phyloP scores from a whole-genome alignment of 1,284 basidiomycete genomes.

The Sporisorium iseilematis-ciliati region DNA sequence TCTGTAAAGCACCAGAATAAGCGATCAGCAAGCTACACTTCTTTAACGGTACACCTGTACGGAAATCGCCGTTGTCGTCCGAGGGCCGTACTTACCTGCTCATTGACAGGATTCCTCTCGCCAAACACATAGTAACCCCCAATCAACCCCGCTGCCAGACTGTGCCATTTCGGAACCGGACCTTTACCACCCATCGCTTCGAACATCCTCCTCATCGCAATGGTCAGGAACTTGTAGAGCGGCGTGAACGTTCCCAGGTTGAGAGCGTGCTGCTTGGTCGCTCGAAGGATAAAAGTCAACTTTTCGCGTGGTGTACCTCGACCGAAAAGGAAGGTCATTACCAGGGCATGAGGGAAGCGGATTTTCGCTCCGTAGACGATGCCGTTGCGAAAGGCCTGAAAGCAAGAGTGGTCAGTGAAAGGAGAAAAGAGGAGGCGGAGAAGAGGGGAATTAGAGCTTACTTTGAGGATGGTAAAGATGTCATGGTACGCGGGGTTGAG shows the following conservation, averaged over 20 bases:
- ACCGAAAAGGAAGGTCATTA: conserved; percentile 94
- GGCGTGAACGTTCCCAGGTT: conserved; percentile 94
- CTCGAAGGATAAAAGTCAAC: conserved; percentile 79
- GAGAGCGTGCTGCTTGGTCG: conserved; percentile 88
- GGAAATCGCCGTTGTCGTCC: no score
- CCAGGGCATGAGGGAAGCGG: conserved; percentile 93
- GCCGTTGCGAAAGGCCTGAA: conserved; percentile 83
- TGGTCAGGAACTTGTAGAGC: conserved; percentile 87
- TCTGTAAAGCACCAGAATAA: conserved; percentile 75
- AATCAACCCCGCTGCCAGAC: conserved; percentile 91
- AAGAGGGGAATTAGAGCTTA: conserved; percentile 6
- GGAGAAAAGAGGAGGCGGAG: no score
- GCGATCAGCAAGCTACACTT: conserved; percentile 8
- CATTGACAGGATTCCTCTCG: conserved; percentile 94
- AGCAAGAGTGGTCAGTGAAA: not conserved
- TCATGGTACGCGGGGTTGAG: conserved; percentile 83
- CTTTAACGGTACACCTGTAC: no score
- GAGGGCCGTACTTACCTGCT: conserved; percentile 78
- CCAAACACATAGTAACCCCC: conserved; percentile 95
- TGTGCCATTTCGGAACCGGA: conserved; percentile 77
- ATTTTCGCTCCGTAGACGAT: conserved; percentile 96
- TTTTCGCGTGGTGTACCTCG: conserved; percentile 72
- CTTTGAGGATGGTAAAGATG: conserved; percentile 90
- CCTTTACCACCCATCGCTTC: conserved; percentile 78
- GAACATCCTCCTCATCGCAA: conserved; percentile 82